Base-by-base conservation (phyloP, 768 basidiomycete species). In the Xerocomellus amylosporus region DNA sequence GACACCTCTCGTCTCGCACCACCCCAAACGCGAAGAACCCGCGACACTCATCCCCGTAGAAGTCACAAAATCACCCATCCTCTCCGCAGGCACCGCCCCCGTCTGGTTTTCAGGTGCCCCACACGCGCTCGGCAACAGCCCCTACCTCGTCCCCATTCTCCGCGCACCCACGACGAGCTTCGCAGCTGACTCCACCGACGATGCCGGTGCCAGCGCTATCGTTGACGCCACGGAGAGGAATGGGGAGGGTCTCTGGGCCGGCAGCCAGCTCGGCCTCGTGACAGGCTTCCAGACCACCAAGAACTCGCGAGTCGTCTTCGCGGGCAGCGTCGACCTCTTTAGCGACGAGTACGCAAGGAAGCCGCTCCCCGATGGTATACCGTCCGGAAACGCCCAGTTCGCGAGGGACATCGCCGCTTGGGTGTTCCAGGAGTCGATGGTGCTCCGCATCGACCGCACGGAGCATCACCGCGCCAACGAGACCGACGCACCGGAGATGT, bases 391-490 rank as follows among this genome's bases (percentile, higher is more conserved):
- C 67, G 73, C 75, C 8, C 82, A 82, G 52, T 87, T 97, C 56
- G 81, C 77, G 3, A 74, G 77, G 46, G 93, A 96, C 58, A 70
- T 98, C 40, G 80, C 86, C 4, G 80, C 83, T 6, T 99, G 96
- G 96, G 83, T 87, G 0, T 96, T 98, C 85, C 89, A 93, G 62
- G 90, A 97, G 70, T 79, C 81, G 2, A 77, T 84, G 13, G 89
- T 90, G 2, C 76, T 96, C 46, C 85, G 91, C 24, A 85, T 98
- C 53, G 87, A 92, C 57, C 76, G 70, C 42, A 81, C 81, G 8
- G 80, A 82, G 20, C 94, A 97, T 65, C 86, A 89, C 62, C 82
- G 80, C 53, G 75, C 84, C 45, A 84, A 87, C 57, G 77, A 81
- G 49, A 82, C 83, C 0, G 74, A 71, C 22, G 76, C 87, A n/a